Evolutionary conservation across 305 asterid species (phyloP).

Genomic region (Striga hermonthica): DNA sequence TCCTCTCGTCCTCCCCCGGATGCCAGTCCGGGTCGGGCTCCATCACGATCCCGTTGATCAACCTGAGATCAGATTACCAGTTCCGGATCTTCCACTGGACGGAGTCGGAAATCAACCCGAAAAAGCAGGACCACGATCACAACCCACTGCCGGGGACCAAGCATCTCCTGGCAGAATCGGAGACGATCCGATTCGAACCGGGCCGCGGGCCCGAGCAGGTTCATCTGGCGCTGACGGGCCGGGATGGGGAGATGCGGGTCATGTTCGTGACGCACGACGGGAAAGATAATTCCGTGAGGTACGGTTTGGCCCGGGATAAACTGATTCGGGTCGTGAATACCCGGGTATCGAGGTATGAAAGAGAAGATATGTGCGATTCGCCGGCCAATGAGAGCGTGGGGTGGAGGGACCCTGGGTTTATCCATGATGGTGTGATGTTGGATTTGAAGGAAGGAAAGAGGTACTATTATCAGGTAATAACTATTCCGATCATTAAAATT

Average conservation of each 20-base stretch:
- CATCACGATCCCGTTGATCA: constrained; percentile 60
- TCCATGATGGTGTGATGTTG: constrained; percentile 78
- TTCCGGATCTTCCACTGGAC: constrained; percentile 74
- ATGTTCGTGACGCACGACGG: constrained; percentile 87
- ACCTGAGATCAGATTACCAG: constrained; percentile 68
- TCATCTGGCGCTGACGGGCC: constrained; percentile 75
- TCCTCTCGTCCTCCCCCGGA: constrained; percentile 62
- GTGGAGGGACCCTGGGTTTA: constrained; percentile 98
- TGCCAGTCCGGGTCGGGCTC: constrained; percentile 91
- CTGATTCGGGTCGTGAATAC: constrained; percentile 50
- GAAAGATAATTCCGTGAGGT: constrained; percentile 54
- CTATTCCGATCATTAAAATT: not conserved
- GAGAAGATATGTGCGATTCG: constrained; percentile 82
- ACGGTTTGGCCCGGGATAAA: constrained; percentile 48
- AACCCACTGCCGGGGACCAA: constrained; percentile 82
- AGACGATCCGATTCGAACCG: constrained; percentile 43
- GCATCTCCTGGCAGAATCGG: constrained; percentile 67
- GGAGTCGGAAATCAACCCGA: constrained; percentile 63
- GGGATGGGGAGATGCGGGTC: constrained; percentile 86
- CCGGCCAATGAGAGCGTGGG: constrained; percentile 83
- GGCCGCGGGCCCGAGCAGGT: constrained; percentile 89
- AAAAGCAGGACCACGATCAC: constrained; percentile 68
- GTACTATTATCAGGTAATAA: constrained; percentile 69
- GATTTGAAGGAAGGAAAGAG: constrained; percentile 59
- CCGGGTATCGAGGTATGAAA: constrained; percentile 63